Evolutionary conservation across 805 yeast species (phyloP), one percentile per base, ranked within the genome.

Genomic region (Isabelozyma gotoi): DNA sequence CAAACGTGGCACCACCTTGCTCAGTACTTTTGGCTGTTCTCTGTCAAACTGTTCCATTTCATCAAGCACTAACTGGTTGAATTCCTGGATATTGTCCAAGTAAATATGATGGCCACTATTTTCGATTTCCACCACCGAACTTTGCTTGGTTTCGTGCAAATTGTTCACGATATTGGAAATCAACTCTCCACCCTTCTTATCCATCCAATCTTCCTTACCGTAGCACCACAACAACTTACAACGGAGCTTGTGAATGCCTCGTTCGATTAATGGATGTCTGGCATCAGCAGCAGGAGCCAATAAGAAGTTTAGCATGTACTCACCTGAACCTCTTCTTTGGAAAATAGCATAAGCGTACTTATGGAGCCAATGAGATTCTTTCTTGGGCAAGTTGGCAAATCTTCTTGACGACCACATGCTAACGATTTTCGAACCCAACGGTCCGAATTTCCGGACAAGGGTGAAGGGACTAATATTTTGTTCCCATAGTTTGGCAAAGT

Each of bases 221-320:
- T 92, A 92, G 50, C 85, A 67, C 97, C 98, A 94, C 5, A 76
- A 60, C 27, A 89, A 70, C 33, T 85, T 81, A 55, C 88, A 80
- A 4, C 75, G 66, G 7, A 84, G 62, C 17, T 73, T 65, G 21
- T 76, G 64, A 11, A 85, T 71, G 2, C 68, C 73, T 16, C 86
- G 62, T 14, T 68, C 72, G 4, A 63, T 51, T 41, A 92, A 67
- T 1, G 98, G 96, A 53, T 77, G 68, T 48, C 97, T 72, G 1
- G 97, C 96, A 39, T 81, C 80, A 0, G 96, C 98, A 3, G 98
- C 99, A 5, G 97, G 96, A 0, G 88, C 91, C 18, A 92, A 67
- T 15, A 90, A 71, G 57, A 85, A 86, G 51, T 88, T 86, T 50
- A 94, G 70, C 73, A 92, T 83, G 60, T 92, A 92, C 65, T 92